phyloP scores from a whole-genome alignment of 1,139 yeast species.

The Cylindricascospora bacillispora region DNA sequence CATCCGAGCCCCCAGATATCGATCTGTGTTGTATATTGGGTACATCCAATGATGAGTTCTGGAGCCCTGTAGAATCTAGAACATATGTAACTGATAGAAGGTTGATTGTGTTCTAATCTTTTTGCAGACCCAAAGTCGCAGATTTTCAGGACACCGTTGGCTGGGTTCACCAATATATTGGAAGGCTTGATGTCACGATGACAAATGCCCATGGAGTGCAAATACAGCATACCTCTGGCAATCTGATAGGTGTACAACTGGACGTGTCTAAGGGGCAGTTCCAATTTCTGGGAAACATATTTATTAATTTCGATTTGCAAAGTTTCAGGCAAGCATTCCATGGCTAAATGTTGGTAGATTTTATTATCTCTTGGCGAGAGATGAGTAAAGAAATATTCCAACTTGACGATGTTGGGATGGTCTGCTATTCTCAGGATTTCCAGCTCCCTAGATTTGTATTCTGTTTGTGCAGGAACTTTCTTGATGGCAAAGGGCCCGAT shows the following conservation, averaged over 20 bases:
- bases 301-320: conserved; percentile 62
- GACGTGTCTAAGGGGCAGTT: conserved; percentile 61
- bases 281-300: conserved; percentile 48
- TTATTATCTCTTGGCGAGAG: conserved; percentile 41
- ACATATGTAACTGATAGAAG: conserved; percentile 68
- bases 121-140: conserved; percentile 82
- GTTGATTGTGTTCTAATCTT: conserved; percentile 58
- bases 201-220: conserved; percentile 67
- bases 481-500: conserved; percentile 74
- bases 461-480: conserved; percentile 76
- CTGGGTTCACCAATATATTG: conserved; percentile 61
- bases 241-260: conserved; percentile 71
- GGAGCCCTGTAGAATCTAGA: conserved; percentile 78
- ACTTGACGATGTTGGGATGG: conserved; percentile 65
- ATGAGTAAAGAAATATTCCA: conserved; percentile 59
- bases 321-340: conserved; percentile 78
- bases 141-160: conserved; percentile 50
- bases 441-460: conserved; percentile 67
- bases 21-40: conserved; percentile 62
- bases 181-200: conserved; percentile 79
- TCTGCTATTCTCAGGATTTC: conserved; percentile 60
- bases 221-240: conserved; percentile 68
- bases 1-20: conserved; percentile 85
- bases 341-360: conserved; percentile 64
- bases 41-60: conserved; percentile 66